Evolutionary conservation across 441 rosid genomes (phyloP).

Genomic region (Pelargonium myrrhifolium): DNA sequence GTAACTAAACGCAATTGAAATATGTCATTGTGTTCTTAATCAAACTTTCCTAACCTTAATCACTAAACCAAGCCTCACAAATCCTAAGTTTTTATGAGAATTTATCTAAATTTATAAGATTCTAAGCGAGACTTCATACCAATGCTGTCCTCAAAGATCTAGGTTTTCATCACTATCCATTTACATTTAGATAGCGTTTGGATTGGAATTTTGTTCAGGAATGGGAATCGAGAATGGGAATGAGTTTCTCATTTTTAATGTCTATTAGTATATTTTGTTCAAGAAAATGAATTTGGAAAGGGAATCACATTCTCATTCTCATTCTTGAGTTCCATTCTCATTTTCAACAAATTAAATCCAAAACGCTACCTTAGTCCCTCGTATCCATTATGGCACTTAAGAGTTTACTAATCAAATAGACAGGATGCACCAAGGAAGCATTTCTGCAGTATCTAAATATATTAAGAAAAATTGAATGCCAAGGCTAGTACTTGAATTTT

Average conservation of each 20-base stretch:
- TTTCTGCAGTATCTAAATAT: constrained; percentile 6
- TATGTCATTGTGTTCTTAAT: not conserved
- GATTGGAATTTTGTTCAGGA: too few species aligned
- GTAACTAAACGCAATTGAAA: not conserved
- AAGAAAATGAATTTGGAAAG: too few species aligned
- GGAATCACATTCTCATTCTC: too few species aligned
- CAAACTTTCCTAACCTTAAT: not conserved
- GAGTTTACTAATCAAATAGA: not conserved
- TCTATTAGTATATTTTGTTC: too few species aligned
- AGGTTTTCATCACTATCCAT: not conserved
- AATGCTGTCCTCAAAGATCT: not conserved
- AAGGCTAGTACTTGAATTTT: constrained; percentile 51
- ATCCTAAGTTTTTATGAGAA: not conserved
- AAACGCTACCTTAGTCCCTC: not conserved
- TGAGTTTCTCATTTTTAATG: too few species aligned
- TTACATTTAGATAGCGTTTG: too few species aligned
- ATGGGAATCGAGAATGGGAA: too few species aligned
- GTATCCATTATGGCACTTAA: not conserved
- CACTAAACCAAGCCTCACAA: not conserved
- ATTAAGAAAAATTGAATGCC: constrained; percentile 14
- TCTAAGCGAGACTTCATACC: not conserved
- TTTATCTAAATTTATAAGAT: not conserved
- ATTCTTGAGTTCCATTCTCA: too few species aligned
- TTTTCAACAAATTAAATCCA: too few species aligned
- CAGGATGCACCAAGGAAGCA: not conserved